Percentiles rank a stretch among this genome's conserved stretches.
These are phyloP conservation scores for Stachybotrys chartarum DNA, from an alignment of 2,329 filamentous ascomycete genomes.

Conservation along the genomic window DNA sequence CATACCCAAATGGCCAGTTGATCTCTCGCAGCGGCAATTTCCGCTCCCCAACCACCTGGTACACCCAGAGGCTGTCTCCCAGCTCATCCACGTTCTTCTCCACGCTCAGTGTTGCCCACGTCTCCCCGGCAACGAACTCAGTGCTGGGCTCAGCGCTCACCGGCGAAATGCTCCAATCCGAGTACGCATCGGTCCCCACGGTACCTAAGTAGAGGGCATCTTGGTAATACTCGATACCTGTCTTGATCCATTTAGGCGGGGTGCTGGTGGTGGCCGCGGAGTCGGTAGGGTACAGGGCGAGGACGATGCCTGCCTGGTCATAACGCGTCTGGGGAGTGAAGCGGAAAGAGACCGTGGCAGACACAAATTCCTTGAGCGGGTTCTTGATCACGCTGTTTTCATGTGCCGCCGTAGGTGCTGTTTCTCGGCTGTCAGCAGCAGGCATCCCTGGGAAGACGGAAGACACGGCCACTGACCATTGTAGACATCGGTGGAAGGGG, in stretches of 20 bases:
- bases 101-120: slow-evolving; percentile 22
- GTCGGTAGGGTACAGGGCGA: background rate
- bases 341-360: slow-evolving; percentile 50
- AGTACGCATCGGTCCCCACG: slow-evolving; percentile 58
- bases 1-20: slow-evolving; percentile 36
- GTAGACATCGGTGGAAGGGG: slow-evolving; percentile 53
- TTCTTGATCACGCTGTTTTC: background rate
- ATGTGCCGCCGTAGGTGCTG: background rate
- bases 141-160: slow-evolving; percentile 29
- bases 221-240: slow-evolving; percentile 62
- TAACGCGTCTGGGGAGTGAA: slow-evolving; percentile 36
- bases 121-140: slow-evolving; percentile 5
- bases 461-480: slow-evolving; percentile 30
- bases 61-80: slow-evolving; percentile 4
- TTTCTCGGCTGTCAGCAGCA: background rate
- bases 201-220: slow-evolving; percentile 52
- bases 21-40: slow-evolving; percentile 3
- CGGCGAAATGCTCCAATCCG: slow-evolving; percentile 60
- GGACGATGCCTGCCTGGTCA: slow-evolving; percentile 2
- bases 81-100: slow-evolving; percentile 45
- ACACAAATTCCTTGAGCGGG: slow-evolving; percentile 10
- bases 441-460: background rate
- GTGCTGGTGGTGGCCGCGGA: background rate
- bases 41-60: slow-evolving; percentile 14
- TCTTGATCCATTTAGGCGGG: slow-evolving; percentile 59